These are phyloP conservation scores for Aspergillus novofumigatus DNA, from an alignment of 2,329 filamentous ascomycete genomes.

Conservation along the genomic window DNA sequence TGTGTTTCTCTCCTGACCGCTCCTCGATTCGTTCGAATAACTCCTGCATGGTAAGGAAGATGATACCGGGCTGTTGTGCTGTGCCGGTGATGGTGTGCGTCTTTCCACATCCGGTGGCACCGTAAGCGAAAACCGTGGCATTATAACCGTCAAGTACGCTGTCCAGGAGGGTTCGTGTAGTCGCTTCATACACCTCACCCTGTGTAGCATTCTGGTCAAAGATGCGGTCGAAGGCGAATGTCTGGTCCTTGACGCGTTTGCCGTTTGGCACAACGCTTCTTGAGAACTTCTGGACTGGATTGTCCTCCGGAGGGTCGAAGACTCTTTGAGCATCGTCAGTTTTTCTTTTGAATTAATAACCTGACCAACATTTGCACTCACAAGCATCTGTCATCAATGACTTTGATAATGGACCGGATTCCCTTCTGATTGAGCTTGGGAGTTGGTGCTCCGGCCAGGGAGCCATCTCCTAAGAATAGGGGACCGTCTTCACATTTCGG, in stretches of 20 bases:
- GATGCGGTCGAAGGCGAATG: conserved; percentile 92
- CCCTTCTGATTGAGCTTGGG: conserved; percentile 84
- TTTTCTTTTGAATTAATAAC: conserved; percentile 1
- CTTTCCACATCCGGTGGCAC: conserved; percentile 95
- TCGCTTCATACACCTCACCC: conserved; percentile 90
- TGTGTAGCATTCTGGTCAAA: conserved; percentile 95
- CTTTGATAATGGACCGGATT: conserved; percentile 87
- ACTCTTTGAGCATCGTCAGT: conserved; percentile 55
- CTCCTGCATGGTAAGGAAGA: conserved; percentile 98
- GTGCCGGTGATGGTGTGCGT: conserved; percentile 97
- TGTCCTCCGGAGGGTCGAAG: conserved; percentile 96
- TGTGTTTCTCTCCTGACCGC: conserved; percentile 76
- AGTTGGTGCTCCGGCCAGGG: conserved; percentile 77
- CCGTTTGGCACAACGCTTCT: conserved; percentile 75
- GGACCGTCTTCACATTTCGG: conserved; percentile 72
- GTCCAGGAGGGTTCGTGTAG: conserved; percentile 83
- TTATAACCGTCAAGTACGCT: conserved; percentile 97
- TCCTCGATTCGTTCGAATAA: conserved; percentile 95
- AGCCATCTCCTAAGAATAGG: conserved; percentile 93
- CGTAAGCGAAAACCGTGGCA: conserved; percentile 97
- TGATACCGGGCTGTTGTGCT: conserved; percentile 88
- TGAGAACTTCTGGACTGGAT: conserved; percentile 81
- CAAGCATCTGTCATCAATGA: conserved; percentile 94
- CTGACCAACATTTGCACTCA: conserved; percentile 47
- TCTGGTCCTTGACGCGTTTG: conserved; percentile 94